Evolutionary conservation across 164 flowering plant genomes (phyloP).

Genomic region (Euptelea pleiosperma): DNA sequence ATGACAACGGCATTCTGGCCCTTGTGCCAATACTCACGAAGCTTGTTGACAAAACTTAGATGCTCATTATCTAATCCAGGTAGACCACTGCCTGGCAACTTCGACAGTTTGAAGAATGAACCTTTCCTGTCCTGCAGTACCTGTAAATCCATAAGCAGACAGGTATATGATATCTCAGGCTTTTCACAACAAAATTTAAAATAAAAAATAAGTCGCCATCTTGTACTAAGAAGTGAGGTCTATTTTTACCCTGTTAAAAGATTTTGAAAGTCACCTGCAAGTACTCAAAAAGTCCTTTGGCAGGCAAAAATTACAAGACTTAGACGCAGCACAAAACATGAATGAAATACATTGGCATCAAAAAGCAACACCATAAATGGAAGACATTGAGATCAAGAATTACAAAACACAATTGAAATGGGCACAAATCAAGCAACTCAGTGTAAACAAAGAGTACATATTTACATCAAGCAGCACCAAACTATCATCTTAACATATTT

Average conservation of each 20-base stretch:
- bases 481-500: no score
- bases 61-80: constrained; percentile 24
- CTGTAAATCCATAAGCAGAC: constrained; percentile 12
- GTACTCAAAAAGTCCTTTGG: neutral
- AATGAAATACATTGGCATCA: neutral
- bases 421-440: neutral
- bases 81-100: constrained; percentile 27
- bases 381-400: neutral
- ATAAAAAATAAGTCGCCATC: no score
- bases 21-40: constrained; percentile 51
- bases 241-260: no score
- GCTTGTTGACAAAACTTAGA: constrained; percentile 46
- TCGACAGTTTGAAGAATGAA: constrained; percentile 22
- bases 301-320: neutral
- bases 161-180: neutral
- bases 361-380: neutral
- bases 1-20: constrained; percentile 49
- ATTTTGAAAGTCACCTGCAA: no score
- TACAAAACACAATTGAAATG: neutral
- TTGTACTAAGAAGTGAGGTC: no score
- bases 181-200: neutral
- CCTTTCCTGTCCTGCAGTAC: constrained; percentile 26
- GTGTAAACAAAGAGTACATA: neutral
- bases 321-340: neutral
- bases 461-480: neutral